Evolutionary conservation across 2,329 filamentous ascomycete species (phyloP).

Genomic region (Colletotrichum sp.): DNA sequence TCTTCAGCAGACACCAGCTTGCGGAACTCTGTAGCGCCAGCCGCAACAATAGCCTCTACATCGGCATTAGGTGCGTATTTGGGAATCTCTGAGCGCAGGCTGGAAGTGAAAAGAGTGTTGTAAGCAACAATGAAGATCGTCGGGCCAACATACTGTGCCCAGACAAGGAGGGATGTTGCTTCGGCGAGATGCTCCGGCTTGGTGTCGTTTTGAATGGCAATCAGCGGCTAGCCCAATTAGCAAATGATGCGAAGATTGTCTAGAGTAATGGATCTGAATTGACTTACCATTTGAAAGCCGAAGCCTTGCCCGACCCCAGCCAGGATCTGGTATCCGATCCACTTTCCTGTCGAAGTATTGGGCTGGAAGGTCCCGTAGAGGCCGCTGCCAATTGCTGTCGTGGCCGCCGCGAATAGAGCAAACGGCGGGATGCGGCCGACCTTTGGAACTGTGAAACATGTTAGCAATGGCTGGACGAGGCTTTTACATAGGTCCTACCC

Average conservation of each 20-base stretch:
- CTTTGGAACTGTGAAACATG: conserved; percentile 28
- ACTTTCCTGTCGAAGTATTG: conserved; percentile 19
- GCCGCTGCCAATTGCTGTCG: conserved; percentile 40
- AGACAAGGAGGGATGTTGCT: background rate
- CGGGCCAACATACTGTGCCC: background rate
- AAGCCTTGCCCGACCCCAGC: conserved; percentile 51
- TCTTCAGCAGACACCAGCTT: background rate
- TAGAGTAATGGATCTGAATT: accelerated
- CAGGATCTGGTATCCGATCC: conserved; percentile 45
- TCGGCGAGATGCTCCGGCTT: background rate
- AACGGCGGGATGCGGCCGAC: conserved; percentile 17
- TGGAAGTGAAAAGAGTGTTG: background rate
- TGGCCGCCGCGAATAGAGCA: conserved; percentile 35
- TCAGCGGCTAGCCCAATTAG: background rate
- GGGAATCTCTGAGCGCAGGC: background rate
- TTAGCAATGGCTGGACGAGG: background rate
- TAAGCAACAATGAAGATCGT: background rate
- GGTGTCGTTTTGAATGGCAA: background rate
- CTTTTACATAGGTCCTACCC: background rate
- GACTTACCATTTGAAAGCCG: conserved; percentile 41
- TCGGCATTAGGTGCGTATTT: background rate
- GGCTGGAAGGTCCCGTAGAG: conserved; percentile 41
- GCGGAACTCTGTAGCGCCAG: background rate
- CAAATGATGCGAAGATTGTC: background rate
- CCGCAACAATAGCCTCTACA: background rate